A percentile compares a stretch with the other conserved stretches of the same genome.
phyloP scores from a whole-genome alignment of 2,329 filamentous ascomycete genomes.

The Beauveria bassiana region DNA sequence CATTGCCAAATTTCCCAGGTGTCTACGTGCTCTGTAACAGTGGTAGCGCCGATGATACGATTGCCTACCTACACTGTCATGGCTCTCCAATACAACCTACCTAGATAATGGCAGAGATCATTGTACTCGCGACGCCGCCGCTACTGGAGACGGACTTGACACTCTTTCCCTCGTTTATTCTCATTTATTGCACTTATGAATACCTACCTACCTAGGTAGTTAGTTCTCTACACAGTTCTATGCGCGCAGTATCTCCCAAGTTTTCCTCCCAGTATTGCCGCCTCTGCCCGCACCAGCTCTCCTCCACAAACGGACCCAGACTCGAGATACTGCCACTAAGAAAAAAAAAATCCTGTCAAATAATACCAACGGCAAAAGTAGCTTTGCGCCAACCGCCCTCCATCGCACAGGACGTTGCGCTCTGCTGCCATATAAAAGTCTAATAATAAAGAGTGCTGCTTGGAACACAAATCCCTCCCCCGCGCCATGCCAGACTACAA shows the following conservation, averaged over 20 bases:
- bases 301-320: not conserved
- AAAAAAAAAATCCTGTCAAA: not conserved
- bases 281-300: not conserved
- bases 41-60: too few species aligned
- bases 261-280: constrained; percentile 11
- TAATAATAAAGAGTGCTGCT: not conserved
- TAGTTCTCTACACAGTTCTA: not conserved
- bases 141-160: too few species aligned
- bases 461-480: not conserved
- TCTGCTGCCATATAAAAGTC: not conserved
- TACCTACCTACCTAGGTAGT: too few species aligned
- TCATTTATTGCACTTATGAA: too few species aligned
- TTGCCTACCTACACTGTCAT: too few species aligned
- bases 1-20: too few species aligned
- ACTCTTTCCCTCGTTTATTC: too few species aligned
- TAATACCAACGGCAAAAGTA: not conserved
- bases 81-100: too few species aligned
- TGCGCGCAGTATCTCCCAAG: not conserved
- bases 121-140: too few species aligned
- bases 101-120: too few species aligned
- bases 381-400: not conserved
- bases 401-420: not conserved
- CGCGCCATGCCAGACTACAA: constrained; percentile 27
- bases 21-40: too few species aligned
- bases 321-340: not conserved